A percentile compares a stretch with the other conserved stretches of the same genome.
phyloP scores from a whole-genome alignment of 2,329 filamentous ascomycete genomes.

The Venturia asperata region DNA sequence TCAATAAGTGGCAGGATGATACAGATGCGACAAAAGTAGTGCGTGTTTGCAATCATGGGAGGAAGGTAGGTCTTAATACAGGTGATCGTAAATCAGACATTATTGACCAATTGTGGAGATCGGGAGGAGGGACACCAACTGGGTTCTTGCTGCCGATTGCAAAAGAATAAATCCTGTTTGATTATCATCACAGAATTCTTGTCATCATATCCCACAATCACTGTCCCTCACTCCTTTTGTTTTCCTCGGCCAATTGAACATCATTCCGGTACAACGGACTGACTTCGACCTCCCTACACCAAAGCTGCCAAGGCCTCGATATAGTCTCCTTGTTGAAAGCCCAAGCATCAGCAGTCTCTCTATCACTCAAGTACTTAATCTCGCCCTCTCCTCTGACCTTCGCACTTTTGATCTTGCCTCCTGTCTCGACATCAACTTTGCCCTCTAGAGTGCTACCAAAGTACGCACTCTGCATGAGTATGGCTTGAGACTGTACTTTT shows the following conservation, averaged over 20 bases:
- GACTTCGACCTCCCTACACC: constrained; percentile 37
- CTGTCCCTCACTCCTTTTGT: not conserved
- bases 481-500: constrained; percentile 35
- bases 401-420: constrained; percentile 36
- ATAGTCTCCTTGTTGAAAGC: constrained; percentile 30
- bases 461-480: constrained; percentile 30
- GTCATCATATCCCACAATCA: not conserved
- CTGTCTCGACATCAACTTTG: constrained; percentile 32
- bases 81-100: too few species aligned
- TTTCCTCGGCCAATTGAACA: constrained; percentile 19
- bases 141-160: too few species aligned
- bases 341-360: constrained; percentile 37
- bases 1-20: too few species aligned
- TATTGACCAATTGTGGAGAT: too few species aligned
- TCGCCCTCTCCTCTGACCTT: constrained; percentile 36
- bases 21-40: too few species aligned
- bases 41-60: too few species aligned
- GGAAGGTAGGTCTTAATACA: too few species aligned
- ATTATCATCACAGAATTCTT: too few species aligned
- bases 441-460: constrained; percentile 34
- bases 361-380: constrained; percentile 37
- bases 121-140: too few species aligned
- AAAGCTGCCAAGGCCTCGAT: constrained; percentile 38
- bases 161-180: too few species aligned
- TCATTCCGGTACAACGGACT: constrained; percentile 36